Conservation (phyloP, 2,329 filamentous ascomycete species). For the Basipetospora sp. region DNA sequence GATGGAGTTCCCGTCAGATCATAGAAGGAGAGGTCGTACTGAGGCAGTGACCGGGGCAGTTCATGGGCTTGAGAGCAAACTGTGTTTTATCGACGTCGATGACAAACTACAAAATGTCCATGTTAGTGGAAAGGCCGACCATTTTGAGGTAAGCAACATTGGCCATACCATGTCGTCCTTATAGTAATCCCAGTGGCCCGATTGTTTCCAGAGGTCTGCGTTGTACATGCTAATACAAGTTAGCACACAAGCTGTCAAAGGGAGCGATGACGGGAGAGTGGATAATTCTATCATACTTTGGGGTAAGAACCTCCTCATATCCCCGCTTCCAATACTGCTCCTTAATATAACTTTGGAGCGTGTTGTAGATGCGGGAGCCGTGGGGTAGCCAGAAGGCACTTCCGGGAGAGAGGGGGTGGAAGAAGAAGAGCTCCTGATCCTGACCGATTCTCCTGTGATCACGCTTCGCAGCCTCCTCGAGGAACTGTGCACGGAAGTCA, state of each 20-base stretch:
- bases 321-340: slow-evolving; percentile 84
- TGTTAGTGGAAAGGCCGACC: neutral
- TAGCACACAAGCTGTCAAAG: slow-evolving; percentile 25
- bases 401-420: slow-evolving; percentile 83
- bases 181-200: slow-evolving; percentile 76
- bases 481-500: too few species aligned
- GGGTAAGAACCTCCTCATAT: slow-evolving; percentile 88
- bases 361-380: slow-evolving; percentile 86
- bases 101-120: slow-evolving; percentile 22
- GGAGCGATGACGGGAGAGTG: too few species aligned
- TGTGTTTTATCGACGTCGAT: slow-evolving; percentile 63
- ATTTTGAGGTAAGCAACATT: neutral
- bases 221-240: slow-evolving; percentile 91
- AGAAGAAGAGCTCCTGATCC: slow-evolving; percentile 96
- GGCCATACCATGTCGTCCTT: slow-evolving; percentile 70
- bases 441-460: slow-evolving; percentile 88
- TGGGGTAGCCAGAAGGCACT: slow-evolving; percentile 86
- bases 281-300: slow-evolving; percentile 44
- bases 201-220: slow-evolving; percentile 80
- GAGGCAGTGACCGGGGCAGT: slow-evolving; percentile 81
- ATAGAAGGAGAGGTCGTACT: slow-evolving; percentile 4
- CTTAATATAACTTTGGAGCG: slow-evolving; percentile 65
- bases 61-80: slow-evolving; percentile 83
- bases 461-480: slow-evolving; percentile 94
- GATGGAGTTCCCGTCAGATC: neutral